Evolutionary conservation across 192 early-diverging fungal species (phyloP), one percentile per base, ranked within the genome.

Genomic region (Coemansia aciculifera): DNA sequence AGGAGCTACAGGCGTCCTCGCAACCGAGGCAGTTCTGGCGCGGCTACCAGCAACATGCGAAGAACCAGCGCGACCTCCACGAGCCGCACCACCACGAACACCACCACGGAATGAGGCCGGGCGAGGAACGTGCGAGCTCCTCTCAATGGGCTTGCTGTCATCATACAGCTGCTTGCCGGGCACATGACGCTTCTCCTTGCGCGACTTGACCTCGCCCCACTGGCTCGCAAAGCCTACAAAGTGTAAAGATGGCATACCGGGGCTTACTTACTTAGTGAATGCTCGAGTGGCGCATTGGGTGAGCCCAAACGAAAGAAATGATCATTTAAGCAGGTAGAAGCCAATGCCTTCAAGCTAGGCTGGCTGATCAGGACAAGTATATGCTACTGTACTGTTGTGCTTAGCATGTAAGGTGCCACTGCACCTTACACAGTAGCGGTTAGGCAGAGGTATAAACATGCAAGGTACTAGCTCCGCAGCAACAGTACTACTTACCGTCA

Each of bases 171-270:
- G 83, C 73, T 87, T 78, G 66, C 5, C 32, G 54, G 63, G 59
- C 2, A 63, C 89, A 84, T 75, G 67, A 49, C 75, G 80, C 75
- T 85, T 83, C 54, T 77, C 72, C 69, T 83, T 83, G 78, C 79
- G 85, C 76, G 87, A 89, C 81, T 92, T 92, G 71, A 95, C 93
- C 78, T 95, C 89, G 32, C 90, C 91, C 92, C 94, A 97, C 71
- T 93, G 90, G 59, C 81, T 81, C 19, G 88, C 89, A 71, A 87
- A 87, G 59, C 94, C 94, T 93, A 83, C 68, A 51, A 32, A 64
- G 67, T 44, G 46, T 39, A 67, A 32, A 39, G 1, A 32, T 6
- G 38, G 1, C 12, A 54, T 32, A 31, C 13, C 1, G 11, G 52
- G 48, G 48, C 48, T 40, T 23, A 23, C 48, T 51, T 51, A 11